phyloP scores from a whole-genome alignment of 176 grass and related monocot genomes.

The Panicum miliaceum region DNA sequence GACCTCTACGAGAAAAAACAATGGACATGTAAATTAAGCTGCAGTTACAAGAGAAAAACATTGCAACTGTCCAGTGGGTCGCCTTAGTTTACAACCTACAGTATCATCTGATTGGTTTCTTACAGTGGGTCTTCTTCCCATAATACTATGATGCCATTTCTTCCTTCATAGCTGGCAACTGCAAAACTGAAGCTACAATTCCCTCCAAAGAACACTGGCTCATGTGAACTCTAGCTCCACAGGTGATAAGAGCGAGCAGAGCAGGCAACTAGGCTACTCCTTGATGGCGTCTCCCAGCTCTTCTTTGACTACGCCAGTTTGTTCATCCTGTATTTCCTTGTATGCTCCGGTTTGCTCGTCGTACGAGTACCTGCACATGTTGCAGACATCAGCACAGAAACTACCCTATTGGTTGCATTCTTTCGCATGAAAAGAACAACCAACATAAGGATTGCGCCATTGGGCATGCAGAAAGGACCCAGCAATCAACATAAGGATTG shows the following conservation, averaged over 20 bases:
- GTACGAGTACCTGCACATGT: constrained; percentile 71
- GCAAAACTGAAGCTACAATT: constrained; percentile 2
- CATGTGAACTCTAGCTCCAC: neutral
- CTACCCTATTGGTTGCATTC: neutral
- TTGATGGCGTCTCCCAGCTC: constrained; percentile 35
- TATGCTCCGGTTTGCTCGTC: constrained; percentile 76
- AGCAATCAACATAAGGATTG: neutral
- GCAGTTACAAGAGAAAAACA: neutral
- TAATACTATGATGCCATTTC: neutral
- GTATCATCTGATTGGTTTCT: neutral
- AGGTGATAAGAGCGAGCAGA: neutral
- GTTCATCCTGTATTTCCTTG: constrained; percentile 67
- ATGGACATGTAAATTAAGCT: neutral
- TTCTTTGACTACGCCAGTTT: constrained; percentile 52
- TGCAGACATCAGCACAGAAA: constrained; percentile 16
- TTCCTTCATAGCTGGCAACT: neutral
- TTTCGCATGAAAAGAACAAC: neutral
- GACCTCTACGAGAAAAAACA: neutral
- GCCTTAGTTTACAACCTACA: constrained; percentile 27
- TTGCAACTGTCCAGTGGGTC: neutral
- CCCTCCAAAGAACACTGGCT: neutral
- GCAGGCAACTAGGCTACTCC: constrained; percentile 30
- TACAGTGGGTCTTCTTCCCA: neutral
- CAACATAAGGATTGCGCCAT: neutral
- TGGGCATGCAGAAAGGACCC: neutral